Evolutionary conservation across 1,139 yeast species (phyloP).

Genomic region (Pichia sp.): DNA sequence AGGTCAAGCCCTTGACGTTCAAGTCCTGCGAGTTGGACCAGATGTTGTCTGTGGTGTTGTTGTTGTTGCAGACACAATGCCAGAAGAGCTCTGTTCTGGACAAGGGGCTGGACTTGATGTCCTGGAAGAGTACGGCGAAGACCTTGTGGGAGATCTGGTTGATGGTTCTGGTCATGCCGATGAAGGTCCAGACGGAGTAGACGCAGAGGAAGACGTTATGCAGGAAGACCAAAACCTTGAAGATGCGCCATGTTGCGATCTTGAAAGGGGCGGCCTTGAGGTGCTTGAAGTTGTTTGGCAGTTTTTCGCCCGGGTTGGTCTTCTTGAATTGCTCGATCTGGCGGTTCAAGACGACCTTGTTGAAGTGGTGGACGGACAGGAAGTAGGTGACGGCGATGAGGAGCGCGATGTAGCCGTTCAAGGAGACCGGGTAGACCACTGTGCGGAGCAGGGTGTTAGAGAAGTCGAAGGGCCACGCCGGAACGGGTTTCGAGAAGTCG

Average conservation of each 20-base stretch:
- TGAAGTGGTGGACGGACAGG: conserved; percentile 52
- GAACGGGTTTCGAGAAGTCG: conserved; percentile 21
- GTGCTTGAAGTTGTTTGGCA: conserved; percentile 30
- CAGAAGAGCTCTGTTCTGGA: conserved; percentile 40
- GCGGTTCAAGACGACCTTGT: conserved; percentile 34
- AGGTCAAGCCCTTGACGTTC: conserved; percentile 43
- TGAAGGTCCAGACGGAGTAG: conserved; percentile 68
- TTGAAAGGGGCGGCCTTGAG: conserved; percentile 54
- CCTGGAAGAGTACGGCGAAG: conserved; percentile 27
- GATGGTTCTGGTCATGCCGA: conserved; percentile 60
- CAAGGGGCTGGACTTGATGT: conserved; percentile 11
- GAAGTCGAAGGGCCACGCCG: conserved; percentile 29
- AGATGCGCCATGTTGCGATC: conserved; percentile 43
- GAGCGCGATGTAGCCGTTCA: conserved; percentile 46
- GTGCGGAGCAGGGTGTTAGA: conserved; percentile 18
- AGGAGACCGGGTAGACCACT: conserved; percentile 32
- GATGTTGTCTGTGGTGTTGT: conserved; percentile 46
- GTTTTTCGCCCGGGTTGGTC: conserved; percentile 22
- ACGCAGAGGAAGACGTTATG: conserved; percentile 62
- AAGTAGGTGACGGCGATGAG: conserved; percentile 60
- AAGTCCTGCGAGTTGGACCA: conserved; percentile 38
- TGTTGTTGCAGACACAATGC: conserved; percentile 55
- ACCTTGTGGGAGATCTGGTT: conserved; percentile 32
- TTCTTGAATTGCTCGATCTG: conserved; percentile 27
- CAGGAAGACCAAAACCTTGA: conserved; percentile 53